Base-by-base conservation (phyloP, 225 moss, liverwort and hornwort genomes). In the Pseudoscleropodium purum region DNA sequence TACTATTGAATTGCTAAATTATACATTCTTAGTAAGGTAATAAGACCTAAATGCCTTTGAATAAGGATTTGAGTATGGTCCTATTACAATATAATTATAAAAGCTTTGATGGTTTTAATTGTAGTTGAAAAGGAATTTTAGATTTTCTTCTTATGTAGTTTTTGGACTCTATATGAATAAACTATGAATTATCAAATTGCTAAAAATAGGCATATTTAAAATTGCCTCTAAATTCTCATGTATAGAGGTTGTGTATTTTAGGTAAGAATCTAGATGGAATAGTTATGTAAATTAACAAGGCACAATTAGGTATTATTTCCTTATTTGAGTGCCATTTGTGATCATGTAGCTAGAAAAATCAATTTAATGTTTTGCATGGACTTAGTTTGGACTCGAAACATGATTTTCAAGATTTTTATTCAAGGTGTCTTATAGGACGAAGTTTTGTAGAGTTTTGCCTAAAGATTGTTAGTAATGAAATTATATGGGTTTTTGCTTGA, bases 141-240 rank as follows among this genome's bases (percentile, higher is more conserved):
- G 23, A 36, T 77, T 36, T 7, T 36, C 8, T 77, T 21, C 1
- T 34, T 52, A 49, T 49, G 2, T 52, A 8, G 34, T 34, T 51
- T 77, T 34, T 21, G 14, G 21, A 77, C 4, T 77, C 1, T 8
- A 0, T 49, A 33, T 34, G 13, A 29, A 31, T 11, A 30, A 75
- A 18, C 2, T 20, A 33, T 20, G 5, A 51, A 20, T 34, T 2
- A 34, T 52, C 34, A 52, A 77, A 13, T 8, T 13, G 1, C 1
- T 52, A 1, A 23, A 52, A 34, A 34, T 51, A 34, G 0, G 8
- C 0, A 2, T 34, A 34, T 21, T 34, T 23, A 23, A 51, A 51
- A 21, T 76, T 0, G 0, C 2, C 0, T 3, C 3, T 34, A 49
- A 12, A 6, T 5, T 20, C 20, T 33, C 1, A 34, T 51, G 1